Conservation (phyloP, 176 grass and related monocot genomes). For the sorghum (Sorghum bicolor) region DNA sequence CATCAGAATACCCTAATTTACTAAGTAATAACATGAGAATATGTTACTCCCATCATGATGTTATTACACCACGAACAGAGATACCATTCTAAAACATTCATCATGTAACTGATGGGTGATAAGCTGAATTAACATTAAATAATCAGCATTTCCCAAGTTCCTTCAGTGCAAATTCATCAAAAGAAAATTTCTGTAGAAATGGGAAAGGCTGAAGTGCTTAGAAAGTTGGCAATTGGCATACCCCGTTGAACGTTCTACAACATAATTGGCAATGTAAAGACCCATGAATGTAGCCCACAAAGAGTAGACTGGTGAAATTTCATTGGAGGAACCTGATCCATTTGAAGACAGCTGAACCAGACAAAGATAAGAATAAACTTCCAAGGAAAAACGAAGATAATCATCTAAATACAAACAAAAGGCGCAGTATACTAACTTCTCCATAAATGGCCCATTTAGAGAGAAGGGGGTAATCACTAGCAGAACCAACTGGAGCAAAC, state of each 20-base stretch:
- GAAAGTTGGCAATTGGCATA: constrained; percentile 44
- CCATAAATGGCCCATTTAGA: constrained; percentile 99
- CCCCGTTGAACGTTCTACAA: constrained; percentile 92
- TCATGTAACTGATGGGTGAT: constrained; percentile 11
- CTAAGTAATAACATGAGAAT: background rate
- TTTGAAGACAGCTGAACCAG: constrained; percentile 70
- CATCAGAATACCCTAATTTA: background rate
- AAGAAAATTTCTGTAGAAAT: background rate
- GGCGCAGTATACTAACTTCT: constrained; percentile 51
- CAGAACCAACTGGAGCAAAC: constrained; percentile 95
- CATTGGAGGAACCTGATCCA: constrained; percentile 68
- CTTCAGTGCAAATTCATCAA: background rate
- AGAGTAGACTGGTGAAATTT: constrained; percentile 87
- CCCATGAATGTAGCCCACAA: constrained; percentile 97
- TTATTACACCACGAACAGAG: background rate
- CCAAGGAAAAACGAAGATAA: background rate
- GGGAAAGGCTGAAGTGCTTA: background rate
- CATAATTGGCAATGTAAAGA: constrained; percentile 97
- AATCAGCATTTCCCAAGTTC: background rate
- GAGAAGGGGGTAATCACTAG: constrained; percentile 87
- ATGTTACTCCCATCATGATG: background rate
- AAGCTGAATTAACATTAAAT: constrained; percentile 13
- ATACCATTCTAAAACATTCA: background rate
- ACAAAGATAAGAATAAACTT: constrained; percentile 34
- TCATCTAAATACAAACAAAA: background rate